Evolutionary conservation across 1,139 yeast species (phyloP).

Genomic region (Sugiyamaella pinicola): DNA sequence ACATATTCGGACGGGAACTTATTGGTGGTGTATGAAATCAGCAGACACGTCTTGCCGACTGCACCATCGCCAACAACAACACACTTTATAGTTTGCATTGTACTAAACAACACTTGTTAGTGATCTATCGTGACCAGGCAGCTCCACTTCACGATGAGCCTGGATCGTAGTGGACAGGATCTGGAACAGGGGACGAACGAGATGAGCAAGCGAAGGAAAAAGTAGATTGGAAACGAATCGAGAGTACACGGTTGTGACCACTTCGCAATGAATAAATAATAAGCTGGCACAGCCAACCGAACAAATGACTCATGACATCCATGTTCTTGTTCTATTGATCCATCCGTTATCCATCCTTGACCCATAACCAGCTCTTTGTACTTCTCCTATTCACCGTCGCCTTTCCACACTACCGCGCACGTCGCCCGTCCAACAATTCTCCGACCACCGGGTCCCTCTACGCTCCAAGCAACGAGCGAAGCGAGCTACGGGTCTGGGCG

Average conservation of each 20-base stretch:
- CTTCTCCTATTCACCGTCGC: background rate
- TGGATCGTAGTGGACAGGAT: background rate
- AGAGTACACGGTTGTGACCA: too few species aligned
- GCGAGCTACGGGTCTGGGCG: background rate
- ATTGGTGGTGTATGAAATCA: slow-evolving; percentile 89
- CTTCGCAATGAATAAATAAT: too few species aligned
- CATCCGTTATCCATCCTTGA: too few species aligned
- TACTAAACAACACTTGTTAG: background rate
- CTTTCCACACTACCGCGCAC: background rate
- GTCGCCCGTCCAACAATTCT: background rate
- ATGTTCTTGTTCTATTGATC: too few species aligned
- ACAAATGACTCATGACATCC: too few species aligned
- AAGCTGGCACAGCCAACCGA: too few species aligned
- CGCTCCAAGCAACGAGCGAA: background rate
- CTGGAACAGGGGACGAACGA: background rate
- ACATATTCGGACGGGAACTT: slow-evolving; percentile 94
- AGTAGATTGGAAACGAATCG: too few species aligned
- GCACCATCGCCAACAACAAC: slow-evolving; percentile 99
- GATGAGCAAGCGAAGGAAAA: too few species aligned
- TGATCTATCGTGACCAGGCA: background rate
- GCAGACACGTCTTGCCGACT: slow-evolving; percentile 88
- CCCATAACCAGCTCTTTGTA: background rate
- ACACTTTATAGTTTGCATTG: slow-evolving; percentile 88
- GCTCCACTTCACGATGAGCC: background rate
- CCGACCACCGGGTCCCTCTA: background rate